A percentile compares a stretch with the other conserved stretches of the same genome.
Evolutionary conservation across 225 moss, liverwort and hornwort genomes (phyloP).

Genomic region (Polytrichum formosum): DNA sequence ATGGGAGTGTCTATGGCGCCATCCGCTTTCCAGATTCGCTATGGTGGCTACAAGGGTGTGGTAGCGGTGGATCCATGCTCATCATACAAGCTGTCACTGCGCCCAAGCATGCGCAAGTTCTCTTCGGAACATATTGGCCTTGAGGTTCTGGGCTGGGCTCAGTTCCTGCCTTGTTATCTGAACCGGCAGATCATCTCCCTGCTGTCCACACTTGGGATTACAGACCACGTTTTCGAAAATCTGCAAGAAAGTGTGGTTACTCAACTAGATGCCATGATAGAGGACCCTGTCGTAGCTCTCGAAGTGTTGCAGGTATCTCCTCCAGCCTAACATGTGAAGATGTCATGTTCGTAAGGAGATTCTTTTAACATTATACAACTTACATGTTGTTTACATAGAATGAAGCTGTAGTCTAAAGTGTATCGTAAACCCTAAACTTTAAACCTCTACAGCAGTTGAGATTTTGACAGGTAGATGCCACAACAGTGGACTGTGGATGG

Average conservation of each 20-base stretch:
- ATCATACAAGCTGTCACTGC: conserved; percentile 61
- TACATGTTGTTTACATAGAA: too few species aligned
- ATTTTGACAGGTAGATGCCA: too few species aligned
- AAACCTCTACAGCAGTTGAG: too few species aligned
- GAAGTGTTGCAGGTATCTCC: conserved; percentile 60
- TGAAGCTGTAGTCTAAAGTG: too few species aligned
- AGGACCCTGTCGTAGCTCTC: conserved; percentile 52
- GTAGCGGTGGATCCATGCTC: conserved; percentile 78
- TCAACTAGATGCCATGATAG: conserved; percentile 66
- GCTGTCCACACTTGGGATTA: conserved; percentile 75
- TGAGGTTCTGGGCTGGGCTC: conserved; percentile 69
- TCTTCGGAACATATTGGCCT: conserved; percentile 65
- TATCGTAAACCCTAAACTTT: too few species aligned
- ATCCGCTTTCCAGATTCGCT: conserved; percentile 97
- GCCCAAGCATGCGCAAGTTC: conserved; percentile 93
- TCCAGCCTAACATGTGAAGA: neutral
- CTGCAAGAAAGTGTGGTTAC: conserved; percentile 61
- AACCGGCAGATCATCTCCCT: conserved; percentile 90
- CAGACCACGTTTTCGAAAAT: conserved; percentile 61
- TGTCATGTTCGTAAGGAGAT: too few species aligned
- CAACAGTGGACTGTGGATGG: too few species aligned
- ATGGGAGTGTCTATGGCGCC: conserved; percentile 36
- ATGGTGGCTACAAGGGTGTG: conserved; percentile 92
- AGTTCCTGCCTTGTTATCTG: conserved; percentile 67
- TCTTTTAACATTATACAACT: too few species aligned